Conservation (phyloP, 2,329 filamentous ascomycete genomes). For the Hypoxylon sp. region DNA sequence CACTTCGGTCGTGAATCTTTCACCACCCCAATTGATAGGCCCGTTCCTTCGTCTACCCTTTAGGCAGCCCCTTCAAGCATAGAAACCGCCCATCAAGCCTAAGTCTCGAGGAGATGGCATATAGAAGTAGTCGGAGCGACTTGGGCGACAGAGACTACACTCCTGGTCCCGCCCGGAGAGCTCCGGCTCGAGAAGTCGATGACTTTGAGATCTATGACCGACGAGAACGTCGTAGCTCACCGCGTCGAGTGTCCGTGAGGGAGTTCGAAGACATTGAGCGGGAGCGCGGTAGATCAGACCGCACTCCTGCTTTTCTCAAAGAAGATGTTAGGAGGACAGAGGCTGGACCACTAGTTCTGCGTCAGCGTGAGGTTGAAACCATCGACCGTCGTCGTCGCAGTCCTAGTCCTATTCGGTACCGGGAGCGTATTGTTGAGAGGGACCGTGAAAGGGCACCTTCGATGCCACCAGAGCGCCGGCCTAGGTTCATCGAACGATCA, state of each 20-base stretch:
- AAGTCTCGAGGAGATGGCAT: constrained; percentile 46
- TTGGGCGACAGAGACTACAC: constrained; percentile 65
- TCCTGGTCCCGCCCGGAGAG: constrained; percentile 52
- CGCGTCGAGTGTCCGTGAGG: constrained; percentile 53
- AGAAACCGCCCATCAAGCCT: constrained; percentile 22
- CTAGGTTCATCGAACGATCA: constrained; percentile 62
- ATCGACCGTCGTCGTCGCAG: constrained; percentile 64
- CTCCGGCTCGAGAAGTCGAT: constrained; percentile 49
- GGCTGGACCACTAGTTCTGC: constrained; percentile 67
- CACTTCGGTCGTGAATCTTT: constrained; percentile 41
- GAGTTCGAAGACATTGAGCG: constrained; percentile 57
- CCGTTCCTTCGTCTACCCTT: constrained; percentile 21
- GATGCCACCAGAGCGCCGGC: constrained; percentile 56
- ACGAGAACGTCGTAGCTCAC: constrained; percentile 46
- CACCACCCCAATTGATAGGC: constrained; percentile 39
- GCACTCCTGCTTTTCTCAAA: constrained; percentile 67
- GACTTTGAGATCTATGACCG: constrained; percentile 50
- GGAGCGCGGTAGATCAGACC: constrained; percentile 61
- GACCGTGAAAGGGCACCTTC: constrained; percentile 62
- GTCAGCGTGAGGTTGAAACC: constrained; percentile 69
- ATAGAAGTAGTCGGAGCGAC: constrained; percentile 55
- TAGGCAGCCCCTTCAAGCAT: constrained; percentile 19
- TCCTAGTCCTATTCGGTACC: constrained; percentile 60
- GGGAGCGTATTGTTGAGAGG: constrained; percentile 63
- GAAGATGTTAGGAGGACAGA: constrained; percentile 65